Conservation (phyloP, 2,329 filamentous ascomycete genomes). For the Fusarium sp. region DNA sequence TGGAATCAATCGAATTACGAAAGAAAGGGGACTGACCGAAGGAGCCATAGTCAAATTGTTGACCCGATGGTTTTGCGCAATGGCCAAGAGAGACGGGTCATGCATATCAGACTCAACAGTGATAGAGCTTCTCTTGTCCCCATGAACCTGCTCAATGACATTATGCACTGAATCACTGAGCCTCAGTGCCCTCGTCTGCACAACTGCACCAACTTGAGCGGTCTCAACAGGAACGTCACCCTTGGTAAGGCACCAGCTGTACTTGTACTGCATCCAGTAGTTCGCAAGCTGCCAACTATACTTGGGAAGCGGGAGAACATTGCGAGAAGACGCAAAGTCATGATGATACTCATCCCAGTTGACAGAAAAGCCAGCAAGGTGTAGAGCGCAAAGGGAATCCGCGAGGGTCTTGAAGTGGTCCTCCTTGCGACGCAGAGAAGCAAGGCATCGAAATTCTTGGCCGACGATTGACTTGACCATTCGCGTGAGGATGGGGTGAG, state of each 20-base stretch:
- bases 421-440: slow-evolving; percentile 71
- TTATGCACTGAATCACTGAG: background rate
- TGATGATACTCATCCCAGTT: slow-evolving; percentile 75
- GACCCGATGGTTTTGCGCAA: background rate
- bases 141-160: background rate
- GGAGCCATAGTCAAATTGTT: background rate
- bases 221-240: slow-evolving; percentile 43
- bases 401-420: slow-evolving; percentile 72
- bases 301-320: slow-evolving; percentile 70
- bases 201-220: rapidly evolving
- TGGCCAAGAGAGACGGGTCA: background rate
- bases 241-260: slow-evolving; percentile 78
- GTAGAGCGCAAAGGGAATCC: slow-evolving; percentile 64
- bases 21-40: background rate
- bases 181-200: rapidly evolving
- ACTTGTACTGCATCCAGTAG: slow-evolving; percentile 71
- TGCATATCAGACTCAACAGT: background rate
- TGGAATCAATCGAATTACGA: rapidly evolving
- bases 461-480: slow-evolving; percentile 72
- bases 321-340: slow-evolving; percentile 52
- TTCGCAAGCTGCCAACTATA: slow-evolving; percentile 79
- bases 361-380: slow-evolving; percentile 68
- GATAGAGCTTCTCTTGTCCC: background rate
- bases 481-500: slow-evolving; percentile 69
- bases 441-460: slow-evolving; percentile 59